Percentiles rank a stretch among this genome's conserved stretches.
Evolutionary conservation across 768 basidiomycete species (phyloP).

Genomic region (Serendipita vermifera): DNA sequence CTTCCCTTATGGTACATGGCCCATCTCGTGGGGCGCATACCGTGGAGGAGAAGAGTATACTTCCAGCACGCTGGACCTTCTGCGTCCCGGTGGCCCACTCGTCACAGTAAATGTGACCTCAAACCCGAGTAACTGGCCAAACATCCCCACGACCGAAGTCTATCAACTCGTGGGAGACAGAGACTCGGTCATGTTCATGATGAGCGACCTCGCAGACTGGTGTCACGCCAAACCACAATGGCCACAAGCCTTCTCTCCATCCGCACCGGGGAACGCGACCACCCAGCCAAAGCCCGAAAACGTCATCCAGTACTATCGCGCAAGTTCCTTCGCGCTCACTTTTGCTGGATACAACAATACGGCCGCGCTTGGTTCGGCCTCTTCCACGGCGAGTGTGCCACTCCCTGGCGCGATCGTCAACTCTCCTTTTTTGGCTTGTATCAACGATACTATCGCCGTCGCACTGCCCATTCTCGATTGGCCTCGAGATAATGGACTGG

Average conservation of each 20-base stretch:
- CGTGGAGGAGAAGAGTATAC: slow-evolving; percentile 7
- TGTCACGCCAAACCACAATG: background rate
- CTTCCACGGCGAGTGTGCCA: background rate
- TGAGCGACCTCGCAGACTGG: background rate
- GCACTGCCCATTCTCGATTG: background rate
- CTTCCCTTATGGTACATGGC: slow-evolving; percentile 9
- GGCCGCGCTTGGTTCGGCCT: background rate
- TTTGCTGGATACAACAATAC: slow-evolving; percentile 12
- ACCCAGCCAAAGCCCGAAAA: background rate
- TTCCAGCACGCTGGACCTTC: background rate
- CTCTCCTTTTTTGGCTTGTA: too few relatives aligned
- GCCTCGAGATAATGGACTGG: background rate
- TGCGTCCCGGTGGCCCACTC: background rate
- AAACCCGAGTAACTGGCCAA: background rate
- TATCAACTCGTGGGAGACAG: background rate
- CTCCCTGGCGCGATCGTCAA: background rate
- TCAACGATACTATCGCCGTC: background rate
- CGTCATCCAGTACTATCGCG: slow-evolving; percentile 13
- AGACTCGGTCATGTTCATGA: background rate
- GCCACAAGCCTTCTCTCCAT: background rate
- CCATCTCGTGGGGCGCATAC: slow-evolving; percentile 9
- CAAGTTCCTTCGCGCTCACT: slow-evolving; percentile 5
- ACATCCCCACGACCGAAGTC: background rate
- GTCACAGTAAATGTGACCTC: background rate
- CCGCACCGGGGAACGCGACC: background rate